Evolutionary conservation across 768 basidiomycete species (phyloP), one percentile per base, ranked within the genome.

Genomic region (Suillus sp.): DNA sequence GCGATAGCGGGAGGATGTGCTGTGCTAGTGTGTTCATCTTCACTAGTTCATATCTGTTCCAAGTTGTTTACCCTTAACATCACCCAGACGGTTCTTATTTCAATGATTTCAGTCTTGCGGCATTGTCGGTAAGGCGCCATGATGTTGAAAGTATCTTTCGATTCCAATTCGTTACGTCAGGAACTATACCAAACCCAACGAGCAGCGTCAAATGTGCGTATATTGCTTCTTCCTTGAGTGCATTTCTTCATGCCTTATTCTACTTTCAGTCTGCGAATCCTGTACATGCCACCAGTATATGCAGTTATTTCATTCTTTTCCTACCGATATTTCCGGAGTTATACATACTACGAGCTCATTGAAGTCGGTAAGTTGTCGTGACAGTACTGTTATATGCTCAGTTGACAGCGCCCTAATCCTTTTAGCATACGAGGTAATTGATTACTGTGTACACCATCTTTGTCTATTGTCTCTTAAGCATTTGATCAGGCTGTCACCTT

Each of bases 261-360:
- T 43, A 18, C 37, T 57, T 32, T 14, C 70, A 92, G 90, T 63
- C 68, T 93, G n/a, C 86, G 92, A 63, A 86, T 94, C 53, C 70
- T 94, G 66, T 92, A 92, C 68, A 91, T 95, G 92, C 92, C 93
- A 2, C 84, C 87, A 1, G 81, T 94, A 48, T 94, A 91, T 72
- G 89, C 88, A 32, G 77, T 94, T 65, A 85, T 95, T 56, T 92
- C 92, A 1, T 96, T 95, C 78, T 84, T 92, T 68, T 91, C 91
- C 32, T 96, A 92, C 69, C 86, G 93, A 1, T 95, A 78, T 77
- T 95, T 92, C 79, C 84, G 92, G 43, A 78, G 83, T 62, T 95
- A 92, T 70, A 92, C 85, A 47, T 87, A 86, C 69, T 86, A 86
- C 68, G 78, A 77, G 40, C 79, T 86, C 48, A 77, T 79, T 55